A percentile compares a stretch with the other conserved stretches of the same genome.
Conservation (phyloP, 2,329 filamentous ascomycete genomes). For the Penicillium nordicum region DNA sequence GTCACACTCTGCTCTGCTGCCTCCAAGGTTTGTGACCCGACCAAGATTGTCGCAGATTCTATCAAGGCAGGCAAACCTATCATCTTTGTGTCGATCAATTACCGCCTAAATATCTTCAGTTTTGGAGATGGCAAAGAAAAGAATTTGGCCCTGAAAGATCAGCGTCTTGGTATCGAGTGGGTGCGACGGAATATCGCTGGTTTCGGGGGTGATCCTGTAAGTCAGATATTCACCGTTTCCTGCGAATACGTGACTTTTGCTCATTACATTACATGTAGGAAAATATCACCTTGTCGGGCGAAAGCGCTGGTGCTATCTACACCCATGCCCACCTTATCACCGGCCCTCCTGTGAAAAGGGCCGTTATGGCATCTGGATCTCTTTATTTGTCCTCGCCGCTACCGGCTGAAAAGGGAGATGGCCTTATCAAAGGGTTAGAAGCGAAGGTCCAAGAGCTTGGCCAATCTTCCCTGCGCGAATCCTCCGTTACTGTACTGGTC, state of each 20-base stretch:
- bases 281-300: slow-evolving; percentile 44
- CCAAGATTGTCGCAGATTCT: slow-evolving; percentile 38
- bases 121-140: slow-evolving; percentile 43
- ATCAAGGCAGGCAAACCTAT: slow-evolving; percentile 35
- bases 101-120: slow-evolving; percentile 46
- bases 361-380: slow-evolving; percentile 43
- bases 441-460: slow-evolving; percentile 27
- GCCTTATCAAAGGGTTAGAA: slow-evolving; percentile 30
- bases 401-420: slow-evolving; percentile 32
- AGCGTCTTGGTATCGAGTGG: slow-evolving; percentile 39
- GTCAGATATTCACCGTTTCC: not conserved
- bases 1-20: slow-evolving; percentile 45
- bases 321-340: slow-evolving; percentile 43
- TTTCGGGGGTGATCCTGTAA: slow-evolving; percentile 42
- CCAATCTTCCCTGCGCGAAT: slow-evolving; percentile 29
- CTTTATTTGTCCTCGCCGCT: slow-evolving; percentile 45
- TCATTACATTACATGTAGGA: slow-evolving; percentile 19
- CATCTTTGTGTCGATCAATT: slow-evolving; percentile 45
- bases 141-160: slow-evolving; percentile 42
- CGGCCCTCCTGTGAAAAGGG: slow-evolving; percentile 32
- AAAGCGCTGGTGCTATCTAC: slow-evolving; percentile 49
- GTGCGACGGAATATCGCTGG: slow-evolving; percentile 38
- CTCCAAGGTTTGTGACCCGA: slow-evolving; percentile 42
- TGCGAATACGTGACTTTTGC: not conserved
- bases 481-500: slow-evolving; percentile 31